Evolutionary conservation across 163 green algal genomes (phyloP), one percentile per base, ranked within the genome.

Genomic region (Coccomyxa subellipsoidea): DNA sequence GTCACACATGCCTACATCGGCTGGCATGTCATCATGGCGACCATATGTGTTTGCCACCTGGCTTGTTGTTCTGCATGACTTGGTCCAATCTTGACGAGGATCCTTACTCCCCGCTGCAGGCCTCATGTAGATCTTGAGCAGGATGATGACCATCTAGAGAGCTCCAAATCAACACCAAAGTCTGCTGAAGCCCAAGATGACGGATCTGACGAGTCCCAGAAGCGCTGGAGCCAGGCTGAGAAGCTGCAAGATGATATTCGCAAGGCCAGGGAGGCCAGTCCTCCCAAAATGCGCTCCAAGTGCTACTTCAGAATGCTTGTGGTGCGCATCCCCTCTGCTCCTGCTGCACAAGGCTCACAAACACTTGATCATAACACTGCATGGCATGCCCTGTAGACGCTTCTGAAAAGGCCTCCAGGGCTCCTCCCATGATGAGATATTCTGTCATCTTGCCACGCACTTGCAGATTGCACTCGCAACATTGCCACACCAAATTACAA

Each of bases 241-340:
- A 73, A 36, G n/a, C n/a, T 36, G 27, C 29, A 32, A 36, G 66
- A 32, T 35, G 66, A 73, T 23, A 32, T 73, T 23, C 27, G 66
- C 29, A 73, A 73, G 66, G 66, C 66, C 32, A 12, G 47, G 47
- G 47, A 59, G 4, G 47, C 66, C 66, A 36, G 18, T 73, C 27
- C 66, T 73, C 66, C 66, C 8, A 73, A 73, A 34, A 73, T 73
- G 66, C 66, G 66, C 27, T 32, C 66, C 66, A 73, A 73, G 66
- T 73, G 66, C 66, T 73, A 34, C 66, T 73, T 73, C 66, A 73
- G 32, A 23, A 73, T 73, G 18, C 66, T 73, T 34, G 66, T 73
- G 66, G 66, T 73, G 27, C 27, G 66, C 47, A 59, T 59, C 21
- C 23, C 47, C 47, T 59, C 47, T 12, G 47, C 47, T 59, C n/a